Percentiles rank a stretch among this genome's conserved stretches.
Evolutionary conservation across 108 stramenopile species (phyloP).

Genomic region (Nannochloropsis gaditana): DNA sequence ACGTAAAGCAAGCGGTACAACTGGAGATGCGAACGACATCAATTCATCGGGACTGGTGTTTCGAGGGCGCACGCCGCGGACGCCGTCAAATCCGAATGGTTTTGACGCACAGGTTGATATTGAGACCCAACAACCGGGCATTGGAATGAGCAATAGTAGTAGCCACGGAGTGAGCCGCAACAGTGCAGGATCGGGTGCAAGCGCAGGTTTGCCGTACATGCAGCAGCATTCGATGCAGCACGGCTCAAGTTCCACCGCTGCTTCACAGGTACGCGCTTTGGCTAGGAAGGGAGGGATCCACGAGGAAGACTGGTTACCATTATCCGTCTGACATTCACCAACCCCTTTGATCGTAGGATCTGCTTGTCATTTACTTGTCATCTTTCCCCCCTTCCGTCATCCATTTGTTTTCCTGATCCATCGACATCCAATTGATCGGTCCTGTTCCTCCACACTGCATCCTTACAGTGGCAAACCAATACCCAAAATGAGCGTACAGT

Average conservation of each 20-base stretch:
- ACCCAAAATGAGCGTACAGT: background rate
- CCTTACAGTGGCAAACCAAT: background rate
- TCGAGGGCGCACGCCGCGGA: constrained; percentile 14
- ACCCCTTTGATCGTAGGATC: no score
- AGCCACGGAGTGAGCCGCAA: background rate
- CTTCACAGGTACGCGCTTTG: no score
- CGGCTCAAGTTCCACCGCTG: no score
- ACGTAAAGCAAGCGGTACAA: background rate
- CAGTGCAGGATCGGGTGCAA: background rate
- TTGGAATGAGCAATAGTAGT: background rate
- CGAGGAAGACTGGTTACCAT: no score
- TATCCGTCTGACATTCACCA: no score
- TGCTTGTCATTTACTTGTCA: no score
- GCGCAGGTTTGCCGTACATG: background rate
- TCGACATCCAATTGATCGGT: background rate
- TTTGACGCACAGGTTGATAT: background rate
- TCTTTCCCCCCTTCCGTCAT: background rate
- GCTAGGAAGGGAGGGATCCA: no score
- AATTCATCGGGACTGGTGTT: background rate
- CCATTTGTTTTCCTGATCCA: background rate
- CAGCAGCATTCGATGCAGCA: background rate
- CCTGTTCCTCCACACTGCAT: background rate
- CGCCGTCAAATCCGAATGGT: background rate
- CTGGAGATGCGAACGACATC: background rate
- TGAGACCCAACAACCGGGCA: background rate